Percentiles rank a stretch among this genome's conserved stretches.
These are phyloP conservation scores for Dryadomyces quercus-mongolicae DNA, from an alignment of 2,329 filamentous ascomycete species.

Conservation along the genomic window DNA sequence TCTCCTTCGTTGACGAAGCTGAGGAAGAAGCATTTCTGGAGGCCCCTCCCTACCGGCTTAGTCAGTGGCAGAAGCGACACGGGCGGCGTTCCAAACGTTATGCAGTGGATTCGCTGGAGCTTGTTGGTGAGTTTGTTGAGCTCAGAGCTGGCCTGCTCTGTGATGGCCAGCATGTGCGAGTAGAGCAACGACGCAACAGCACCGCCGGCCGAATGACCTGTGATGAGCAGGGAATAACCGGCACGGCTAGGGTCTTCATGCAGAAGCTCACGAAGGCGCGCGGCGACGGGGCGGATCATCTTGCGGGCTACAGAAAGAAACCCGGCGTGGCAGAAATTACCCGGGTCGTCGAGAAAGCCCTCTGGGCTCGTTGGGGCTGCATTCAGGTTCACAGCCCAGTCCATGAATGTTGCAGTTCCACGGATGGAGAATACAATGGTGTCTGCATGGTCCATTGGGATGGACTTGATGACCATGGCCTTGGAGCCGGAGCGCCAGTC, in stretches of 20 bases:
- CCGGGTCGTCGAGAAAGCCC: constrained; percentile 65
- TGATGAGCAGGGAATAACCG: constrained; percentile 63
- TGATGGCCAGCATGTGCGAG: constrained; percentile 62
- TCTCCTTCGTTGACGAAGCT: constrained; percentile 81
- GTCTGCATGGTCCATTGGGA: constrained; percentile 65
- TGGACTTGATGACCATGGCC: constrained; percentile 73
- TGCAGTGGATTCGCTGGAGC: constrained; percentile 72
- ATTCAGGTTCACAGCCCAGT: constrained; percentile 78
- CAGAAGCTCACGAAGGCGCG: constrained; percentile 55
- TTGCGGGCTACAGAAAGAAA: constrained; percentile 65
- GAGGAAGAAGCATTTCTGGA: constrained; percentile 61
- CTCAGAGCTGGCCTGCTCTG: constrained; percentile 46
- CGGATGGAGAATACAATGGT: constrained; percentile 76
- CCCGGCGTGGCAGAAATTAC: constrained; percentile 69
- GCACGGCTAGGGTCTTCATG: constrained; percentile 57
- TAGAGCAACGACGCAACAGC: constrained; percentile 73
- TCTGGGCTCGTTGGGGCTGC: constrained; percentile 51
- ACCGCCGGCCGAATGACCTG: constrained; percentile 77
- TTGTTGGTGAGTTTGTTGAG: constrained; percentile 55
- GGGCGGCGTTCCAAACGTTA: constrained; percentile 77
- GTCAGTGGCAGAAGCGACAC: constrained; percentile 58
- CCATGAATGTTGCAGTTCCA: constrained; percentile 67
- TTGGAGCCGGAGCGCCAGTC: constrained; percentile 67
- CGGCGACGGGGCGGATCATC: constrained; percentile 64
- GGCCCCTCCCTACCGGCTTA: constrained; percentile 36